These are phyloP conservation scores for Mychonastes homosphaera DNA, from an alignment of 139 green algal genomes.

Conservation along the genomic window DNA sequence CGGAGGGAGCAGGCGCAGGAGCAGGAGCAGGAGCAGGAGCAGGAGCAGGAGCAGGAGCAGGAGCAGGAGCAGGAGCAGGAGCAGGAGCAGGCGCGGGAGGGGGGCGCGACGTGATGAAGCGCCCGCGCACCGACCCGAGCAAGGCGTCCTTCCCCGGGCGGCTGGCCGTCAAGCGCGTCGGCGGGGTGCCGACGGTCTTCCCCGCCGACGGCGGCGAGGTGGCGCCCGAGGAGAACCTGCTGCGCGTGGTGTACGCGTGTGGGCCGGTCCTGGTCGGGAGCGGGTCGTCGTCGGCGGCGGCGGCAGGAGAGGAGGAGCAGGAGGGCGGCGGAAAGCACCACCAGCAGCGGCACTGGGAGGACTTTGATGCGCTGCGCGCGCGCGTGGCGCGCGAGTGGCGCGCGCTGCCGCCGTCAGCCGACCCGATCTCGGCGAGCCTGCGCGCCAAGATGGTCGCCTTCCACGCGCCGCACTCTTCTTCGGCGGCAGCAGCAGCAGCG, in stretches of 20 bases:
- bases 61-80: neutral
- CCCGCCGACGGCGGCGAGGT: slow-evolving; percentile 53
- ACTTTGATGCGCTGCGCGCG: slow-evolving; percentile 48
- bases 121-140: slow-evolving; percentile 44
- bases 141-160: slow-evolving; percentile 66
- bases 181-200: slow-evolving; percentile 64
- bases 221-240: slow-evolving; percentile 51
- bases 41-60: too few relatives aligned
- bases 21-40: too few relatives aligned
- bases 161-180: slow-evolving; percentile 64
- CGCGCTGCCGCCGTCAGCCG: slow-evolving; percentile 39
- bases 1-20: too few relatives aligned
- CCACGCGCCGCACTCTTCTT: too few relatives aligned
- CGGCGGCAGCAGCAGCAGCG: too few relatives aligned
- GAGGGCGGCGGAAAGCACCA: slow-evolving; percentile 47
- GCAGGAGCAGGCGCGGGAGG: slow-evolving; percentile 27
- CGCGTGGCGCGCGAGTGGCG: slow-evolving; percentile 55
- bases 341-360: slow-evolving; percentile 47
- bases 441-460: slow-evolving; percentile 57
- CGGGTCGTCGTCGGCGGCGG: neutral
- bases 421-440: slow-evolving; percentile 45
- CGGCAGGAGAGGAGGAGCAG: slow-evolving; percentile 48
- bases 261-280: neutral
- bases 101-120: slow-evolving; percentile 70
- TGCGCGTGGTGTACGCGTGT: slow-evolving; percentile 25